phyloP scores from a whole-genome alignment of 164 flowering plant genomes.

The Santalum album region DNA sequence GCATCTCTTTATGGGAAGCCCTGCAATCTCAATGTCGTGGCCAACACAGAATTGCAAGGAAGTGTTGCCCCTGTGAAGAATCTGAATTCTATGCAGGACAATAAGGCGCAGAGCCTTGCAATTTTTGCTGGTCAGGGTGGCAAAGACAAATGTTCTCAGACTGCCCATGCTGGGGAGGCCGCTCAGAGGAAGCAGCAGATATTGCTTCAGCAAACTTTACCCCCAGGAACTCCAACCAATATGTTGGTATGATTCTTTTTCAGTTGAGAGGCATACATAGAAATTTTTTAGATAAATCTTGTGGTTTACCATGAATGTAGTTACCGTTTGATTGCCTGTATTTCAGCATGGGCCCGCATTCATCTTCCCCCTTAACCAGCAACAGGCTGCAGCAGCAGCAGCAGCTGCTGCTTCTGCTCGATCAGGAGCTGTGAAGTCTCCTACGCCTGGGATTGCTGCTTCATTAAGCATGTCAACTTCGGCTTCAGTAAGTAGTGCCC shows the following conservation, averaged over 20 bases:
- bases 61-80: slow-evolving; percentile 28
- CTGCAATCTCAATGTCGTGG: slow-evolving; percentile 55
- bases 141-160: slow-evolving; percentile 52
- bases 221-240: slow-evolving; percentile 57
- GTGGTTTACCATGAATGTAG: background rate
- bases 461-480: slow-evolving; percentile 31
- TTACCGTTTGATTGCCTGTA: background rate
- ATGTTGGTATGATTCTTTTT: slow-evolving; percentile 42
- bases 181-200: slow-evolving; percentile 59
- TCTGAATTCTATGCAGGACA: slow-evolving; percentile 43
- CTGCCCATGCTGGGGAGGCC: slow-evolving; percentile 33
- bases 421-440: slow-evolving; percentile 40
- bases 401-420: slow-evolving; percentile 39
- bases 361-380: slow-evolving; percentile 78
- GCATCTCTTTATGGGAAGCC: slow-evolving; percentile 71
- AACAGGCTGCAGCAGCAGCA: slow-evolving; percentile 46
- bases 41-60: slow-evolving; percentile 54
- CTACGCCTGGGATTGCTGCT: slow-evolving; percentile 19
- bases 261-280: background rate
- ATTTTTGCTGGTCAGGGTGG: slow-evolving; percentile 25
- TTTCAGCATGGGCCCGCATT: slow-evolving; percentile 78
- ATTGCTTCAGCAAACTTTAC: slow-evolving; percentile 56
- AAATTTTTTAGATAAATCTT: no score
- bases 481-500: slow-evolving; percentile 23
- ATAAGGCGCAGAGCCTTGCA: slow-evolving; percentile 43